Conservation (phyloP, 1,284 basidiomycete species). For the Mycena sp. region DNA sequence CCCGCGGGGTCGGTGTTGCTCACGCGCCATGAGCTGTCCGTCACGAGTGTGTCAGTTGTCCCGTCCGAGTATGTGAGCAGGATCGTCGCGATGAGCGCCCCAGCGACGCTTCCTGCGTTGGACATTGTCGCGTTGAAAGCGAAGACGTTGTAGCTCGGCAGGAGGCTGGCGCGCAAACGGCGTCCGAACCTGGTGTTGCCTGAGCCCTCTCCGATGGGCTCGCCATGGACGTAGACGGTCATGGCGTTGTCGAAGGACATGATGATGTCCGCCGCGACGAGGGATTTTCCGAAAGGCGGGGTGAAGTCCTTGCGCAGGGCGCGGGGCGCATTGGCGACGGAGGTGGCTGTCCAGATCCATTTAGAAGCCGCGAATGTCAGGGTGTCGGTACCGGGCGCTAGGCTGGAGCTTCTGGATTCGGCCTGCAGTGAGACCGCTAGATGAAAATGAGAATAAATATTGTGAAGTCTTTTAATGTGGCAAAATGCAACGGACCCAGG, state of each 20-base stretch:
- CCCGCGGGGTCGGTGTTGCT: neutral
- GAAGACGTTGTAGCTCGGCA: neutral
- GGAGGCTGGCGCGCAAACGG: neutral
- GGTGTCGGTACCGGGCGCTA: too few relatives aligned
- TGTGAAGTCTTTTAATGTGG: too few relatives aligned
- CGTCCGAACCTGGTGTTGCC: neutral
- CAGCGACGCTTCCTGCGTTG: neutral
- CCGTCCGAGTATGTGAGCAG: neutral
- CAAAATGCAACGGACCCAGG: too few relatives aligned
- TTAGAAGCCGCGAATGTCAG: neutral
- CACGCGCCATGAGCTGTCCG: neutral
- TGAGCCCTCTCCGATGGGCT: neutral
- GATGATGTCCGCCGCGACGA: neutral
- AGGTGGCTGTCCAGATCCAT: neutral
- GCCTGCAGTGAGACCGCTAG: too few relatives aligned
- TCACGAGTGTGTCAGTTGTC: neutral
- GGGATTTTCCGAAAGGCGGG: neutral
- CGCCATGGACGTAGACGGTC: neutral
- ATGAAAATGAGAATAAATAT: too few relatives aligned
- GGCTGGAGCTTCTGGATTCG: too few relatives aligned
- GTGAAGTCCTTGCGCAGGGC: slow-evolving; percentile 4
- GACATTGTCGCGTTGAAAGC: neutral
- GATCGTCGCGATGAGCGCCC: neutral
- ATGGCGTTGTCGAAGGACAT: neutral
- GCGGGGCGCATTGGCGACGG: neutral